These are phyloP conservation scores for Cryptococcus sp. DNA, from an alignment of 1,284 basidiomycete species.

Conservation along the genomic window DNA sequence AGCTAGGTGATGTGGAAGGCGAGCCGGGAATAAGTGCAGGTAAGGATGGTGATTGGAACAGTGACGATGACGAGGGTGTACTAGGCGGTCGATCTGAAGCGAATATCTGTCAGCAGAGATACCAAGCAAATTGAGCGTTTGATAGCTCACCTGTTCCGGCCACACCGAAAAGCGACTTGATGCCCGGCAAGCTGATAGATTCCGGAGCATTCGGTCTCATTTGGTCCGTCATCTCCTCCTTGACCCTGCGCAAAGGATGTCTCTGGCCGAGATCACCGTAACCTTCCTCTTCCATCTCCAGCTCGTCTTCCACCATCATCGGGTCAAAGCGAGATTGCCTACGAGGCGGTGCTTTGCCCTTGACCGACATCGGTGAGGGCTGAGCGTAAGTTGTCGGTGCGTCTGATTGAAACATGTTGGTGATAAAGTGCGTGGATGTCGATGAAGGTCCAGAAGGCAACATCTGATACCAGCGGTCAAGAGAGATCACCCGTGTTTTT, in stretches of 20 bases:
- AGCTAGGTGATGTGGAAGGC: conserved; percentile 41
- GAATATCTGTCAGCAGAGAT: conserved; percentile 16
- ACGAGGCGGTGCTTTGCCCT: conserved; percentile 5
- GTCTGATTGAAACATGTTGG: too few relatives aligned
- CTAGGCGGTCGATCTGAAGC: conserved; percentile 19
- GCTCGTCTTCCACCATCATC: conserved; percentile 32
- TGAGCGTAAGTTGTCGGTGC: too few relatives aligned
- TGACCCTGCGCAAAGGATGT: conserved; percentile 41
- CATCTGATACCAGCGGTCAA: too few relatives aligned
- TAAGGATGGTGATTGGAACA: conserved; percentile 31
- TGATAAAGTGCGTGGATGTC: too few relatives aligned
- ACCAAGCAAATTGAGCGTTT: conserved; percentile 34
- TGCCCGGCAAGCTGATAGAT: conserved; percentile 34
- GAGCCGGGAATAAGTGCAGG: conserved; percentile 34
- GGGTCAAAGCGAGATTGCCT: conserved; percentile 44
- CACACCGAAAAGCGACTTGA: conserved; percentile 28
- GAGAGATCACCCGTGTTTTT: too few relatives aligned
- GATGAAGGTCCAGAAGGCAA: too few relatives aligned
- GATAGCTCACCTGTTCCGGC: background rate
- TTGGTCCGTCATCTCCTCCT: conserved; percentile 31
- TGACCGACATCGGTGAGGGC: background rate
- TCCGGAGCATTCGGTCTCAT: background rate
- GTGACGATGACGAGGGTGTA: conserved; percentile 21
- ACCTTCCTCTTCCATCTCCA: conserved; percentile 31
- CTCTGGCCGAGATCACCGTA: conserved; percentile 42